These are phyloP conservation scores for Mucuna pruriens DNA, from an alignment of 306 rosid genomes.

Conservation along the genomic window DNA sequence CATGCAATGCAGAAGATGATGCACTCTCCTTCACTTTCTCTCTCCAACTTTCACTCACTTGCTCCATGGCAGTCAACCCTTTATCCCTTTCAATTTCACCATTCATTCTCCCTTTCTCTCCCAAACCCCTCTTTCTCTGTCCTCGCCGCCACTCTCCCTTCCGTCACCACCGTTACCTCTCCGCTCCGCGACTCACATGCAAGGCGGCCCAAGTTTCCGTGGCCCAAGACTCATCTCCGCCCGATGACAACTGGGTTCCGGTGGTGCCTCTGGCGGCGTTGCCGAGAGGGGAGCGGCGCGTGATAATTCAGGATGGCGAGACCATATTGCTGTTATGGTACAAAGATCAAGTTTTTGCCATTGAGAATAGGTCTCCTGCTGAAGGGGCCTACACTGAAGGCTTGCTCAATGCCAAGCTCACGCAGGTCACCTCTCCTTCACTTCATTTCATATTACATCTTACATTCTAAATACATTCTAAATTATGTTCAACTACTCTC, in stretches of 20 bases:
- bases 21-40: slow-evolving; percentile 3
- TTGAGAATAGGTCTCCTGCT: slow-evolving; percentile 94
- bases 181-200: slow-evolving; percentile 37
- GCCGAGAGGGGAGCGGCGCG: slow-evolving; percentile 91
- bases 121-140: slow-evolving; percentile 26
- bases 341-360: slow-evolving; percentile 75
- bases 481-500: too few relatives aligned
- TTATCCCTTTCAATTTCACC: slow-evolving; percentile 47
- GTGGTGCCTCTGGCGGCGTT: slow-evolving; percentile 91
- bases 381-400: slow-evolving; percentile 97
- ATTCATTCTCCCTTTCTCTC: slow-evolving; percentile 36
- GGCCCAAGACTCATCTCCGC: slow-evolving; percentile 60
- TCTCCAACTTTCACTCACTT: background rate
- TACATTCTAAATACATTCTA: too few relatives aligned
- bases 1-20: background rate
- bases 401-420: slow-evolving; percentile 89
- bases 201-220: slow-evolving; percentile 75
- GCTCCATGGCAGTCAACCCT: slow-evolving; percentile 51
- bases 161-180: background rate
- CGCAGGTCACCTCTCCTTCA: slow-evolving; percentile 53
- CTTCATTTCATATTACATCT: too few relatives aligned
- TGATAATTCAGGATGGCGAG: slow-evolving; percentile 78
- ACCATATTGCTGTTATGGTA: slow-evolving; percentile 82
- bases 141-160: background rate
- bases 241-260: slow-evolving; percentile 84